Evolutionary conservation across 768 basidiomycete genomes (phyloP).

Genomic region (Trametes meyenii): DNA sequence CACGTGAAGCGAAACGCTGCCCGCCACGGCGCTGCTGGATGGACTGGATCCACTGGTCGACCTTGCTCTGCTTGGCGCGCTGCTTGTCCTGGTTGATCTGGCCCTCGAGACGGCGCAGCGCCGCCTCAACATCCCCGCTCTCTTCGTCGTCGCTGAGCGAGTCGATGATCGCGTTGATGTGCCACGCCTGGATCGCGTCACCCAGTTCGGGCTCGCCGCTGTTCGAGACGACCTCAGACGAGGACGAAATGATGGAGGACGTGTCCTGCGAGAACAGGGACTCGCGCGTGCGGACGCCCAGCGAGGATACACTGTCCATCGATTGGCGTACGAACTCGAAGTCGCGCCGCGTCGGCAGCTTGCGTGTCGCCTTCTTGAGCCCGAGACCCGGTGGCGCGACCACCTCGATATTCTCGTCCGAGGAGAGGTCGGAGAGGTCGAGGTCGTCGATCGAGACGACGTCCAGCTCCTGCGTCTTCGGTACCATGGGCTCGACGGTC

Average conservation of each 20-base stretch:
- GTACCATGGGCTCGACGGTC: slow-evolving; percentile 4
- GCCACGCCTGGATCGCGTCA: slow-evolving; percentile 74
- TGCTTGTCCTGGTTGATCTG: slow-evolving; percentile 77
- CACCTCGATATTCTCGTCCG: slow-evolving; percentile 46
- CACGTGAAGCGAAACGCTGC: slow-evolving; percentile 54
- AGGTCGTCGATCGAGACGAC: slow-evolving; percentile 79
- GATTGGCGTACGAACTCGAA: slow-evolving; percentile 81
- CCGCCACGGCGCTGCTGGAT: slow-evolving; percentile 68
- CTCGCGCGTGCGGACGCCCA: slow-evolving; percentile 68
- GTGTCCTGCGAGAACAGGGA: slow-evolving; percentile 57
- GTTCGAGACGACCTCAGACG: slow-evolving; percentile 23
- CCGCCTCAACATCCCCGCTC: slow-evolving; percentile 80
- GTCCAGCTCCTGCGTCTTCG: slow-evolving; percentile 50
- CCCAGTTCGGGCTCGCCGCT: slow-evolving; percentile 41
- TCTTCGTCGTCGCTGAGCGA: slow-evolving; percentile 73
- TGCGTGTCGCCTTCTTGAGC: slow-evolving; percentile 55
- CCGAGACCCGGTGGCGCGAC: slow-evolving; percentile 49
- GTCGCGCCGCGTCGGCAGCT: slow-evolving; percentile 74
- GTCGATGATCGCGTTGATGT: slow-evolving; percentile 76
- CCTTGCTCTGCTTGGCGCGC: slow-evolving; percentile 72
- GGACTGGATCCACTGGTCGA: slow-evolving; percentile 79
- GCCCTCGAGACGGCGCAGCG: slow-evolving; percentile 80
- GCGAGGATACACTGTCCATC: slow-evolving; percentile 67
- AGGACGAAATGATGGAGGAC: slow-evolving; percentile 40
- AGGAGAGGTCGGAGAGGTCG: slow-evolving; percentile 79